Conservation (phyloP, 179 eudicot species). For the Spergularia azorica region DNA sequence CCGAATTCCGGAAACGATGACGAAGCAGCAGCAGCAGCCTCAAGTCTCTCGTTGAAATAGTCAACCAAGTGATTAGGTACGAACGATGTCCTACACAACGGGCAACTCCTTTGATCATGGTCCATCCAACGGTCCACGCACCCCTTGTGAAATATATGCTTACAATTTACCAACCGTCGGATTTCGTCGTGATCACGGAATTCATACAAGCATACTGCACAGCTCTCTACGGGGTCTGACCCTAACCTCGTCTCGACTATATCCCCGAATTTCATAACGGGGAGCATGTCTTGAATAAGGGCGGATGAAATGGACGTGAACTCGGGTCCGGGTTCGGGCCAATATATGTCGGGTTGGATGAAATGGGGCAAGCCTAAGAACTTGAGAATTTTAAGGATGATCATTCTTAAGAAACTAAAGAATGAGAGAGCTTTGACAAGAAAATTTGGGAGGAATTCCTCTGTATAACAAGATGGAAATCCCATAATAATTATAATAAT, state of each 20-base stretch:
- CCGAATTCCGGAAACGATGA: constrained; percentile 28
- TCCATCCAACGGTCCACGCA: constrained; percentile 54
- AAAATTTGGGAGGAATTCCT: constrained; percentile 48
- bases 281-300: constrained; percentile 54
- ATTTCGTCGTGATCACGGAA: constrained; percentile 38
- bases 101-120: constrained; percentile 39
- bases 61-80: constrained; percentile 30
- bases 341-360: constrained; percentile 41
- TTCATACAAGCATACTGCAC: constrained; percentile 43
- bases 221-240: constrained; percentile 33
- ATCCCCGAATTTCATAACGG: constrained; percentile 33
- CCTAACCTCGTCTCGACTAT: background rate
- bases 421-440: constrained; percentile 39
- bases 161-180: constrained; percentile 41
- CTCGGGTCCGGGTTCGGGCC: constrained; percentile 25
- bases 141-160: constrained; percentile 36
- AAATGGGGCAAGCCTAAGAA: constrained; percentile 36
- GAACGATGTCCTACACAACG: constrained; percentile 37
- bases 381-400: constrained; percentile 26
- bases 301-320: constrained; percentile 36
- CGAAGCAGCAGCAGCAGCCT: constrained; percentile 10
- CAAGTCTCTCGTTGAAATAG: constrained; percentile 27
- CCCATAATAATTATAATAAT: constrained; percentile 36
- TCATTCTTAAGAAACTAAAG: constrained; percentile 29
- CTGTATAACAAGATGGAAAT: constrained; percentile 51